Base-by-base conservation (phyloP, 2,329 filamentous ascomycete genomes). In the Neoascochyta sp. region DNA sequence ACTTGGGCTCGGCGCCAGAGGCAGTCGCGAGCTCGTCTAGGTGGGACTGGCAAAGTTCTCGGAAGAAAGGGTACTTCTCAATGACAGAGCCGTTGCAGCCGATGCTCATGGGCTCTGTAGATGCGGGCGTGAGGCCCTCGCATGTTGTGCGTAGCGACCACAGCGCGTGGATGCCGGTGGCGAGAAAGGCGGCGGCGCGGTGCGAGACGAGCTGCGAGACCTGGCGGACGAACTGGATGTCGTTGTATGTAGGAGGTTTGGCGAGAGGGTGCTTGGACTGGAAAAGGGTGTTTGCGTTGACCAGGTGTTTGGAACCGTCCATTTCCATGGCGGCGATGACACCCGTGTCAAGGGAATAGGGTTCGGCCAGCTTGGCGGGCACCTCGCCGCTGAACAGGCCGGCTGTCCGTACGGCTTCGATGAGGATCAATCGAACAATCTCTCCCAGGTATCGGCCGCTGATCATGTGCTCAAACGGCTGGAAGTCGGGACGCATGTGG, bases 1-100 rank as follows among this genome's bases (percentile, higher is more conserved):
- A 60, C 11, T 64, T 64, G 41, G 48, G 45, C 16, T 49, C 53
- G 25, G 46, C 69, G 39, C 56, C 65, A 27, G 55, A 67, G 47
- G 50, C 55, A 34, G 43, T 62, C 27, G 48, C 71, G 7, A 89
- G 65, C 21, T 69, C 65, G 48, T 86, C 69, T 25, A 89, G 63
- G 45, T 79, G 78, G 5, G 55, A 55, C 57, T 89, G 83, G 50
- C 80, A 81, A 22, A 66, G 70, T 17, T 60, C 62, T 13, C 74
- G 67, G 58, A 87, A 90, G 6, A 69, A 67, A 0, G 85, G 83
- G 52, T 89, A 90, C 47, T 81, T 80, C 62, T 89, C 83, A 29
- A 89, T 80, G 27, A 90, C 83, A 16, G 80, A 83, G 24, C 85
- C 85, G 52, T 86, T 88, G 62, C 82, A 89, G 3, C 82, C 82